Conservation (phyloP, 139 green algal species). For the Astrephomene gubernaculifera region DNA sequence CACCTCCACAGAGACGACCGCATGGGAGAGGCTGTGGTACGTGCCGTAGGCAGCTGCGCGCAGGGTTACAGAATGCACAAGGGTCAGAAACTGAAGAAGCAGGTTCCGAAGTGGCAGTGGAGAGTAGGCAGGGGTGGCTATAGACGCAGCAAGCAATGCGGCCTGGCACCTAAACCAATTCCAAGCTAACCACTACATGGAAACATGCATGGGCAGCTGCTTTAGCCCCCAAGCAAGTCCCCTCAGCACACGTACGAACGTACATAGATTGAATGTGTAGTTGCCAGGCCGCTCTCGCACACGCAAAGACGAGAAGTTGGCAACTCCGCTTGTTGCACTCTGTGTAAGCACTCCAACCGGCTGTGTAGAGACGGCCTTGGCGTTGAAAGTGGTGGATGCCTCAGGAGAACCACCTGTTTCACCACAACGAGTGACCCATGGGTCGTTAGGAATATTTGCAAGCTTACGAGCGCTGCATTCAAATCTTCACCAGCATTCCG, state of each 20-base stretch:
- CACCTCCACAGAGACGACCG: background rate
- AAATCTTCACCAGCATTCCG: too few species aligned
- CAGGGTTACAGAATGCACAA: too few species aligned
- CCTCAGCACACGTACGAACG: background rate
- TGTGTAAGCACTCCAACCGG: background rate
- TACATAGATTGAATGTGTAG: constrained; percentile 38
- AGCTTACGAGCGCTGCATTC: too few species aligned
- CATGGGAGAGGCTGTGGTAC: background rate
- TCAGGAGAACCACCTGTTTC: constrained; percentile 12
- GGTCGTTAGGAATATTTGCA: too few species aligned
- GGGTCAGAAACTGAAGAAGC: too few species aligned
- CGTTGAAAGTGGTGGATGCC: constrained; percentile 7
- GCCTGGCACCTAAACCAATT: background rate
- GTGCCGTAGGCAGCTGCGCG: constrained; percentile 13
- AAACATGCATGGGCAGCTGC: too few species aligned
- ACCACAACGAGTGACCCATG: too few species aligned
- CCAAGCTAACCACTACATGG: too few species aligned
- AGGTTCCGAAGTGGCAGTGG: too few species aligned
- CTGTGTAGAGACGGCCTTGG: background rate
- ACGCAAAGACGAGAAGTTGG: constrained; percentile 14
- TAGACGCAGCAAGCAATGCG: too few species aligned
- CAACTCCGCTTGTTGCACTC: background rate
- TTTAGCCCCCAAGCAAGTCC: too few species aligned
- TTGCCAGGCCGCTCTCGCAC: background rate
- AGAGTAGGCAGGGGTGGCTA: too few species aligned